Evolutionary conservation across 2,329 filamentous ascomycete species (phyloP).

Genomic region (Didymella exigua): DNA sequence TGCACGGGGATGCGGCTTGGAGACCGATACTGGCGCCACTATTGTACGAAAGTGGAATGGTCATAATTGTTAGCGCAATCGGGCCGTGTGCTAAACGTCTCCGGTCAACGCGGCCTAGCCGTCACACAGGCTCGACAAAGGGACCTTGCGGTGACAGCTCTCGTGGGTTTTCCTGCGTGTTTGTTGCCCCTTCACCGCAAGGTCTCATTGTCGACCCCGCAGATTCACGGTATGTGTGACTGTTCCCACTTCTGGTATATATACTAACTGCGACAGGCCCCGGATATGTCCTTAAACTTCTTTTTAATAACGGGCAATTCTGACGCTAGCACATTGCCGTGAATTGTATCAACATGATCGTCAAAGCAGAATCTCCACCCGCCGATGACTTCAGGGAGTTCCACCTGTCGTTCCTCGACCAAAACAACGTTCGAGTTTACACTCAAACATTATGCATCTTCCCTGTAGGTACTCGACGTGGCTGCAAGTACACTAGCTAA

Average conservation of each 20-base stretch:
- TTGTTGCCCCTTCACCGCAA: conserved; percentile 30
- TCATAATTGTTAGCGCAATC: conserved; percentile 24
- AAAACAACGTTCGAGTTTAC: conserved; percentile 42
- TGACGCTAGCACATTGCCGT: conserved; percentile 25
- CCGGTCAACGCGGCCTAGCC: conserved; percentile 32
- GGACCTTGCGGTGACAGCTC: conserved; percentile 41
- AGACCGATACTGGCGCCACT: conserved; percentile 11
- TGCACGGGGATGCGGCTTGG: conserved; percentile 17
- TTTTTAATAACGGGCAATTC: conserved; percentile 27
- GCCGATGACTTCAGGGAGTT: conserved; percentile 28
- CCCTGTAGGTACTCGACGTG: conserved; percentile 22
- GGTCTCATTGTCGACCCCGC: conserved; percentile 16
- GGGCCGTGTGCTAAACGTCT: conserved; percentile 34
- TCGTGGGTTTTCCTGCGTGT: conserved; percentile 32
- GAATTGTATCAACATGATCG: conserved; percentile 32
- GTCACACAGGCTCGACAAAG: conserved; percentile 35
- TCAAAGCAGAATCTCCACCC: conserved; percentile 29
- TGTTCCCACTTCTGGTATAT: conserved; percentile 24
- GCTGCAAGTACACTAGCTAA: neutral
- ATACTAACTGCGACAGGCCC: conserved; percentile 27
- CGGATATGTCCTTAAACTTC: conserved; percentile 28
- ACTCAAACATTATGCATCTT: conserved; percentile 41
- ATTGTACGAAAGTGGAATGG: conserved; percentile 16
- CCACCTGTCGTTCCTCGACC: conserved; percentile 39
- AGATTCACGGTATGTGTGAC: conserved; percentile 27